phyloP scores from a whole-genome alignment of 2,329 filamentous ascomycete genomes.

The Xylaria sp. region DNA sequence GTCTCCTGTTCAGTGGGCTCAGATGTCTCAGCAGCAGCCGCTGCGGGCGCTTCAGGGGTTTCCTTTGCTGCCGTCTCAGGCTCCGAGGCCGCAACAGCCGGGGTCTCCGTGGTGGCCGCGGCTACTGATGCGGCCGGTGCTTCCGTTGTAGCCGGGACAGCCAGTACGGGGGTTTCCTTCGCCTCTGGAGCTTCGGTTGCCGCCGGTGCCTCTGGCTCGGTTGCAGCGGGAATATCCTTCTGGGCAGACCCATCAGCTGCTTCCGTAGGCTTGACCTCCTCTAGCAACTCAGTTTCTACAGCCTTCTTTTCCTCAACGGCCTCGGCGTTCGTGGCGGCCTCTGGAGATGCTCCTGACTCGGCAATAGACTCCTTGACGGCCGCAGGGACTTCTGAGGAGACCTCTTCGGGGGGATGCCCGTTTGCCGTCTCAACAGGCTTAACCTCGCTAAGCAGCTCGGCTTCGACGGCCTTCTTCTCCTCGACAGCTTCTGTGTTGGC shows the following conservation, averaged over 20 bases:
- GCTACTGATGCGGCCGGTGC: conserved; percentile 31
- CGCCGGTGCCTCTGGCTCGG: conserved; percentile 39
- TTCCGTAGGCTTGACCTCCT: conserved; percentile 55
- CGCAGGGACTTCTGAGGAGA: conserved; percentile 63
- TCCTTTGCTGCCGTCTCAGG: too few species aligned
- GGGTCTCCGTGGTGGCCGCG: conserved; percentile 33
- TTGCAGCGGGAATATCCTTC: conserved; percentile 35
- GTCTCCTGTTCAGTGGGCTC: conserved; percentile 35
- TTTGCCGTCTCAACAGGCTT: conserved; percentile 54
- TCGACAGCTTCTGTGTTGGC: conserved; percentile 74
- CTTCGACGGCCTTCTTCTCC: conserved; percentile 80
- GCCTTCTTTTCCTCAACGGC: conserved; percentile 80
- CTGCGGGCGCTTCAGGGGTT: too few species aligned
- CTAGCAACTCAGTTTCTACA: conserved; percentile 77
- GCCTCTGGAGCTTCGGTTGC: conserved; percentile 35
- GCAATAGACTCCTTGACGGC: conserved; percentile 68
- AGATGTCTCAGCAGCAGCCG: conserved; percentile 16
- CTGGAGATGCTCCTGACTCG: conserved; percentile 70
- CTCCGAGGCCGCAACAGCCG: conserved; percentile 20
- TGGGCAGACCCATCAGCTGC: conserved; percentile 43
- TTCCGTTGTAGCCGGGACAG: conserved; percentile 34
- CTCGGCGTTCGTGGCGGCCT: conserved; percentile 74
- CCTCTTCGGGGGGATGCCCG: conserved; percentile 56
- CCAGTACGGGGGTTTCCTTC: conserved; percentile 29
- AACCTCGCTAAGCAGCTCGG: conserved; percentile 75